These are phyloP conservation scores for Candida tropicalis DNA, from an alignment of 1,139 yeast species.

Conservation along the genomic window DNA sequence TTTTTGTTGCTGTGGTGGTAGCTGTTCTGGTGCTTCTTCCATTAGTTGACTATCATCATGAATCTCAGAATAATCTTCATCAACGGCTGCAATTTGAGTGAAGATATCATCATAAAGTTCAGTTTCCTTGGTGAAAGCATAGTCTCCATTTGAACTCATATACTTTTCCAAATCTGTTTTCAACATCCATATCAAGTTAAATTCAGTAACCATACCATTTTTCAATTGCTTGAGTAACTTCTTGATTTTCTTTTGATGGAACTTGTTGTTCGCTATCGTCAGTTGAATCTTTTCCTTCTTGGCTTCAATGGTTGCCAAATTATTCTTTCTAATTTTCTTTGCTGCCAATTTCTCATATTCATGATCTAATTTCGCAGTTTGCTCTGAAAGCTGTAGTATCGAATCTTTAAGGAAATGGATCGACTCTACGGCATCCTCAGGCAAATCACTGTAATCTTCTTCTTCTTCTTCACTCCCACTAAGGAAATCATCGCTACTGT, in stretches of 20 bases:
- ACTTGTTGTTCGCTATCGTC: constrained; percentile 37
- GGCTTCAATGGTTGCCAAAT: constrained; percentile 39
- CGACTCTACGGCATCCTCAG: constrained; percentile 39
- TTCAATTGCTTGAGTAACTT: constrained; percentile 35
- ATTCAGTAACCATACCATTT: constrained; percentile 32
- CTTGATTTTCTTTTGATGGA: constrained; percentile 43
- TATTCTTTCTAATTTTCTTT: constrained; percentile 45
- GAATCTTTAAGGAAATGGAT: constrained; percentile 34
- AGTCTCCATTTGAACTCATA: constrained; percentile 43
- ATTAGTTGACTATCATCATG: constrained; percentile 12
- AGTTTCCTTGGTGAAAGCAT: constrained; percentile 38
- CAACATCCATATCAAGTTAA: constrained; percentile 38
- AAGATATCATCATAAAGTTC: constrained; percentile 48
- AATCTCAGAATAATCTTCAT: constrained; percentile 19
- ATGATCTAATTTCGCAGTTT: constrained; percentile 35
- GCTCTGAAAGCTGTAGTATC: constrained; percentile 35
- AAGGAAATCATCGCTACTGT: constrained; percentile 16
- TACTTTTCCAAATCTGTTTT: constrained; percentile 45
- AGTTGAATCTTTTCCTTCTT: constrained; percentile 46
- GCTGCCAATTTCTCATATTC: constrained; percentile 44
- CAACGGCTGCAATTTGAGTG: constrained; percentile 22
- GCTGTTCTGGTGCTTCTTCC: constrained; percentile 5
- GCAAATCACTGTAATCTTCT: constrained; percentile 25
- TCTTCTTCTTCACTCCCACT: constrained; percentile 16
- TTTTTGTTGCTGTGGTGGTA: constrained; percentile 3